Evolutionary conservation across 1,284 basidiomycete genomes (phyloP), one percentile per base, ranked within the genome.

Genomic region (Sanghuangporus weigelae): DNA sequence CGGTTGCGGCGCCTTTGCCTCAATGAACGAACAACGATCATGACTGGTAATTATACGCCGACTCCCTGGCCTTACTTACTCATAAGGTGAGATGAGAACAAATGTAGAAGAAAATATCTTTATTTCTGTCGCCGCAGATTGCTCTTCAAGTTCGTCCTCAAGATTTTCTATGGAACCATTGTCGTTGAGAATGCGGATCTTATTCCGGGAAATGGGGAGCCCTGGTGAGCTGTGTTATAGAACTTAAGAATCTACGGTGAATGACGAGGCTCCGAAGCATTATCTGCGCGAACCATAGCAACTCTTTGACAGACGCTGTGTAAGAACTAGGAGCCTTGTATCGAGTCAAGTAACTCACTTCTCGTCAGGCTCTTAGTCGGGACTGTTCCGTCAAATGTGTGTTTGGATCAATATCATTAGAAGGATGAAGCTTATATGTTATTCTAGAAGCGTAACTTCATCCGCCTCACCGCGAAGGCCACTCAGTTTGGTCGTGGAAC

Each of bases 161-260:
- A 90, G 72, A 90, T 93, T 67, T 94, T 94, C 76, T 94, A 94
- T 73, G 90, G 91, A 1, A 84, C 87, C 10, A 92, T 95, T 62
- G 90, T 94, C n/a, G 82, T 95, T 19, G 92, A 95, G 73, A 90
- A 91, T 70, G 77, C 79, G 1, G 78, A 90, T 54, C 75, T 85
- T 53, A 85, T 94, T 60, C 90, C 91, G 23, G 73, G 78, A 67
- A 85, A 82, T 26, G 92, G 92, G 3, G 76, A 79, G 61, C 88
- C 92, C 68, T 92, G 90, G 89, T 91, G 68, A 69, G 79, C 69
- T 19, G 31, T 39, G 66, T 26, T 48, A 38, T 48, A 60, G 55
- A 58, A 49, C 51, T 50, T 55, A 38, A 51, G 57, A 56, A 42
- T 62, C 38, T 55, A 21, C 67, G 77, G 67, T 77, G 80, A 31